Evolutionary conservation across 2,329 filamentous ascomycete species (phyloP), one percentile per base, ranked within the genome.

Genomic region (Epicoccum sorghinum): DNA sequence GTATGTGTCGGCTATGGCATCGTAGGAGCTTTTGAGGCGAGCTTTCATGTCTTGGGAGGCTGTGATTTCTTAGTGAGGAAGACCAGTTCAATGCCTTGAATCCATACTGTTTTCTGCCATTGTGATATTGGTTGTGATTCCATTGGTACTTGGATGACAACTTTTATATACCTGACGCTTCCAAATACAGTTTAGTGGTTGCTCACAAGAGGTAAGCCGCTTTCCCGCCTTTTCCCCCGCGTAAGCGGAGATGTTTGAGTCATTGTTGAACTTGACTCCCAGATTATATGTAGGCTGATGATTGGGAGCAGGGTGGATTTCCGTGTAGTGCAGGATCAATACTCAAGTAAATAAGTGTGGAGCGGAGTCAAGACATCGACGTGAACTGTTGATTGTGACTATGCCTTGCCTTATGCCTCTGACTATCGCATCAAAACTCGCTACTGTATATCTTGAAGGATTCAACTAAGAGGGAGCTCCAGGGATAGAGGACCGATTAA

Each of bases 1-100:
- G 10, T 50, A 55, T 4, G 53, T 42, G 41, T 43, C 43, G n/a
- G 70, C 66, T 14, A 71, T 67, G n/a, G 67, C 66, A 39, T 73
- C 67, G 59, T 71, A 73, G 7, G 67, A 62, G 30, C 45, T 52
- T 50, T 68, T 66, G 14, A 72, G 42, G 32, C 65, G 62, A 42
- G 52, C 47, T 58, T 73, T 72, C 39, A 73, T 62, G 36, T 69
- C 61, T 1, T 47, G 10, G 3, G 63, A 43, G 7, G n/a, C 50
- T 53, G 22, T 27, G 14, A 2, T 7, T 4, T 10, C 5, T 43
- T 5, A 50, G 47, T 13, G 18, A 5, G 8, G 13, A n/a, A 9
- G 3, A 18, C 18, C 3, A 18, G 18, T 18, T 18, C 18, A 18
- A 18, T 18, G 18, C 18, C 18, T 18, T 18, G 2, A 18, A 18